Percentiles rank a stretch among this genome's conserved stretches.
phyloP scores from a whole-genome alignment of 108 stramenopile genomes.

The Fragilariopsis cylindrus region DNA sequence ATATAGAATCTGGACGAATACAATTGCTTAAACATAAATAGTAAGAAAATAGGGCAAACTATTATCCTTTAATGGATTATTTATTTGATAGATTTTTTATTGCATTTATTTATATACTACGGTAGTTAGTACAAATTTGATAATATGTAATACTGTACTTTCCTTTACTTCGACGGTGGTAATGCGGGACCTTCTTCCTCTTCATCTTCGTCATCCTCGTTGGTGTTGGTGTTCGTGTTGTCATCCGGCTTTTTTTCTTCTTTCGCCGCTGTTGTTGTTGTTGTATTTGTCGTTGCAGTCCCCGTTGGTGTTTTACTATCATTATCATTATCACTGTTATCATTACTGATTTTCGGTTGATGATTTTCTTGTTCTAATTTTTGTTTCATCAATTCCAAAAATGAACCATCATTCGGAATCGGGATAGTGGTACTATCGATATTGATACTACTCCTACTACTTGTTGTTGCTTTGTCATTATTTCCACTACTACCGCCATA shows the following conservation, averaged over 20 bases:
- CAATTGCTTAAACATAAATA: background rate
- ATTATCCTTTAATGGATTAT: too few species aligned
- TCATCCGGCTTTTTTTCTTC: background rate
- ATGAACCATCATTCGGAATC: constrained; percentile 69
- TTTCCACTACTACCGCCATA: background rate
- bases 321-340: background rate
- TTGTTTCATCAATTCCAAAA: constrained; percentile 65
- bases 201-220: background rate
- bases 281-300: background rate
- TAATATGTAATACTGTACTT: background rate
- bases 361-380: constrained; percentile 16
- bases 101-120: too few species aligned
- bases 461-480: background rate
- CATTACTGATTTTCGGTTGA: background rate
- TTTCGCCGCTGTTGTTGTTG: background rate
- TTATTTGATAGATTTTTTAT: too few species aligned
- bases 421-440: constrained; percentile 1
- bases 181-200: constrained; percentile 8
- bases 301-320: background rate
- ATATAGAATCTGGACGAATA: background rate
- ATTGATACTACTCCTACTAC: too few species aligned
- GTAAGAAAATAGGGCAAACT: too few species aligned
- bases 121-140: too few species aligned
- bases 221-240: background rate
- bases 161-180: background rate